phyloP scores from a whole-genome alignment of 2,329 filamentous ascomycete species.

The Endothia cerciana region DNA sequence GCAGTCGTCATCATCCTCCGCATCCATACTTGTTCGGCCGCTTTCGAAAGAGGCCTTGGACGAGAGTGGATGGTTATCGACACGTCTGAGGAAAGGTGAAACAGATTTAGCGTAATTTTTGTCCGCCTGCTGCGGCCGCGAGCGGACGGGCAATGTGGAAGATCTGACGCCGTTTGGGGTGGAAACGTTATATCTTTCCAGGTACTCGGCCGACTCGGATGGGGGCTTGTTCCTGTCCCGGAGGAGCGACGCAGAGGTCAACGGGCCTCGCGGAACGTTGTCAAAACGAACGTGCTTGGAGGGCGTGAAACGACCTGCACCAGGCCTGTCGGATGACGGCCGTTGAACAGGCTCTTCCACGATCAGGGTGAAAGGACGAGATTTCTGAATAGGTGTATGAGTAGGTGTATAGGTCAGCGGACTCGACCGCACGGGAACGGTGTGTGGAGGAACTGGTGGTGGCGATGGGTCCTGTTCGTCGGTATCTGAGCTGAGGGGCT shows the following conservation, averaged over 20 bases:
- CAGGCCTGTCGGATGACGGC: slow-evolving; percentile 10
- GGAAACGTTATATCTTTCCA: slow-evolving; percentile 38
- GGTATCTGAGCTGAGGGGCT: neutral
- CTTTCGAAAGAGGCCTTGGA: slow-evolving; percentile 1
- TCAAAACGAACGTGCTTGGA: slow-evolving; percentile 25
- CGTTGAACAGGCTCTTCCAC: slow-evolving; percentile 27
- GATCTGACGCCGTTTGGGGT: neutral
- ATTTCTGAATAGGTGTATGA: slow-evolving; percentile 9
- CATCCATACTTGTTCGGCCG: neutral
- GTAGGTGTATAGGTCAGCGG: neutral
- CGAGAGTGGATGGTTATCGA: neutral
- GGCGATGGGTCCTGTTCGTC: slow-evolving; percentile 3
- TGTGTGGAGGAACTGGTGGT: slow-evolving; percentile 21
- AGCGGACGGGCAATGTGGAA: neutral
- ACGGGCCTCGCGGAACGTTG: neutral
- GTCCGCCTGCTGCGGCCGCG: neutral
- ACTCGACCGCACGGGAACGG: neutral
- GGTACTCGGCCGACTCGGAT: slow-evolving; percentile 40
- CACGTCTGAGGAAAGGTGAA: neutral
- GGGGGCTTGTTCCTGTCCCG: slow-evolving; percentile 12
- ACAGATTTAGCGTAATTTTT: neutral
- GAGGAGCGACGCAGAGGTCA: neutral
- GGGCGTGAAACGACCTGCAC: slow-evolving; percentile 7
- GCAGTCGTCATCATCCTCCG: neutral
- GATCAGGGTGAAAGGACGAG: slow-evolving; percentile 22